These are phyloP conservation scores for bread wheat (Triticum aestivum) DNA, from an alignment of 176 grass and related monocot species.

Conservation along the genomic window IWGSC_CS_RefSeq_v2.1 NC_057796.1:450054685-450055184, in stretches of 20 bases:
- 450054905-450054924: background rate
- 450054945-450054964: background rate
- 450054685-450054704: background rate
- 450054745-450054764: background rate
- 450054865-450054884: background rate
- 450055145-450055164: background rate
- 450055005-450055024: background rate
- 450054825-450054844: too few species aligned
- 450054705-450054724: background rate
- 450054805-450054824: background rate
- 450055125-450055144: too few species aligned
- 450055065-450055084: too few species aligned
- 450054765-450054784: background rate
- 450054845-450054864: background rate
- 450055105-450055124: too few species aligned
- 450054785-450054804: background rate
- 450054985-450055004: background rate
- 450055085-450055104: too few species aligned
- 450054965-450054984: background rate
- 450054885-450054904: background rate
- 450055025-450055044: background rate
- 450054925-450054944: background rate
- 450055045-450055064: background rate
- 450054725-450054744: conserved; percentile 6
- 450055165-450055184: conserved; percentile 45